These are phyloP conservation scores for Chlamydomonas sp. DNA, from an alignment of 139 green algal species.

Conservation along the genomic window DNA sequence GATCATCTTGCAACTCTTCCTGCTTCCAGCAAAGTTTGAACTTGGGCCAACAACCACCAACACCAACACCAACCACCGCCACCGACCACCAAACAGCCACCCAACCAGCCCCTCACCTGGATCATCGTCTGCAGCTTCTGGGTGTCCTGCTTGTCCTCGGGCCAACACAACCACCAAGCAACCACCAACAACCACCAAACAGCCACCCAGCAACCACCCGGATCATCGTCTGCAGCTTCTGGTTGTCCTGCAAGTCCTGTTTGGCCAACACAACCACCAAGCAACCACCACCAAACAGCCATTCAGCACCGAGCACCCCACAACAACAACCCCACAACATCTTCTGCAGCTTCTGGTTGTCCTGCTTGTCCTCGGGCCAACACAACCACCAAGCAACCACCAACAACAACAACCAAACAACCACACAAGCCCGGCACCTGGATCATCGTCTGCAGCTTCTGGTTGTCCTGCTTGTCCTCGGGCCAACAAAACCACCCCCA, in stretches of 20 bases:
- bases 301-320: background rate
- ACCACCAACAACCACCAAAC: background rate
- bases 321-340: too few species aligned
- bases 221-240: constrained; percentile 78
- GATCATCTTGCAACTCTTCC: too few species aligned
- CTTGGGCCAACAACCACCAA: constrained; percentile 32
- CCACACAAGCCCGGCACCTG: too few species aligned
- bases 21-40: too few species aligned
- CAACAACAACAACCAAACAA: background rate
- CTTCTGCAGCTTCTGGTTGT: constrained; percentile 70
- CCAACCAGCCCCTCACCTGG: too few species aligned
- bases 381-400: background rate
- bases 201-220: constrained; percentile 38
- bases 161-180: constrained; percentile 50
- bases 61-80: background rate
- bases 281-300: background rate
- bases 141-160: constrained; percentile 77
- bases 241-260: too few species aligned
- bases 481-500: too few species aligned
- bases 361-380: constrained; percentile 67
- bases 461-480: too few species aligned
- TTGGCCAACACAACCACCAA: too few species aligned
- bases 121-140: constrained; percentile 77
- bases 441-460: constrained; percentile 78
- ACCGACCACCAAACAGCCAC: background rate